Base-by-base conservation (phyloP, 1,139 yeast species). In the Suzukiozyma palmioleophila region DNA sequence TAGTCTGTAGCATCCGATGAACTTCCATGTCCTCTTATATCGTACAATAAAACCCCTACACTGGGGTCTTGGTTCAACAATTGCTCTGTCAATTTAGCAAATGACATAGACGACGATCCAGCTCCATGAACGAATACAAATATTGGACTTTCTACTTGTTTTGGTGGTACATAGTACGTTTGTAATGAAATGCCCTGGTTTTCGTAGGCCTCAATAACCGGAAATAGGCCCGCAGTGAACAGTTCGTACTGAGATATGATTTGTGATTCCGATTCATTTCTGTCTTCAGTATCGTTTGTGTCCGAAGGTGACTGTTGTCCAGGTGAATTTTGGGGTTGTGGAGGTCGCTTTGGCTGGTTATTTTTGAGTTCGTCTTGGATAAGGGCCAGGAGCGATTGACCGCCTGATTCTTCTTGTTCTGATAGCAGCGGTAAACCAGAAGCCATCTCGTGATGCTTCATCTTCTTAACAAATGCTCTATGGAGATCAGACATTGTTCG, bases 111-210 rank as follows among this genome's bases (percentile, higher is more conserved):
- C 2, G 87, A 78, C 1, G 97, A 89, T 1, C 97, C 98, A 1
- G 97, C 97, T 4, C 99, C 99, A 58, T 92, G 99, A 47, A 87
- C 94, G 48, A 81, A 80, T 2, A 90, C 64, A 48, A 85, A 79
- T 1, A 88, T 54, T 0, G 94, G 83, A 0, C 75, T 66, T 0
- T 59, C 53, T 0, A 50, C 36, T 1, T 53, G 40, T 2, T 51
- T 41, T 0, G 96, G 92, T 0, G 79, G 69, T 11, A 68, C 65
- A 49, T 69, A 84, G 56, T 82, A 86, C 0, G 81, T 76, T 43
- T 80, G 77, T 57, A 87, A 77, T 26, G 28, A 9, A 21, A 39
- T 37, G 33, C 39, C 36, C 8, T 36, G 34, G 32, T 50, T 46
- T 1, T 30, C 11, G 36, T 46, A 50, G 13, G 15, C 33, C 21